Conservation (phyloP, 192 early-diverging fungal species). For the Umbelopsis ramanniana region DNA sequence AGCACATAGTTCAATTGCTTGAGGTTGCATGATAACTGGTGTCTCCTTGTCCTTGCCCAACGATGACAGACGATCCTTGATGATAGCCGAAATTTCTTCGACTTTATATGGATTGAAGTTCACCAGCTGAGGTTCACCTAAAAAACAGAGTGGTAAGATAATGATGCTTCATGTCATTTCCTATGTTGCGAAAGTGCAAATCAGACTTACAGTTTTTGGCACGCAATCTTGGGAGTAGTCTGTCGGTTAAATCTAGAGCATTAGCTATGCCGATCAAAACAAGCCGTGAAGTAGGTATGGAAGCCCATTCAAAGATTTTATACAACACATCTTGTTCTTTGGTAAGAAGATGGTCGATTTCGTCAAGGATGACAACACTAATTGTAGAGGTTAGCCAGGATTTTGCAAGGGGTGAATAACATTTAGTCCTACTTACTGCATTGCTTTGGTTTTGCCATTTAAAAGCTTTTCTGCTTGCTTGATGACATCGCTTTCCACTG, state of each 20-base stretch:
- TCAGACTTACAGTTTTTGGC: constrained; percentile 71
- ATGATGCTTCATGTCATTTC: too few relatives aligned
- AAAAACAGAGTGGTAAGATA: neutral
- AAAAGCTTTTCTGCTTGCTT: constrained; percentile 58
- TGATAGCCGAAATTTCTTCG: constrained; percentile 84
- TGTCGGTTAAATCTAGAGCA: constrained; percentile 88
- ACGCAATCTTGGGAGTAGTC: constrained; percentile 85
- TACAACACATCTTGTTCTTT: constrained; percentile 86
- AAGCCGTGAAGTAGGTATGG: constrained; percentile 62
- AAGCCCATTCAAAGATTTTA: constrained; percentile 83
- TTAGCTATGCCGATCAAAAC: constrained; percentile 94
- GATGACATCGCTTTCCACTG: constrained; percentile 52
- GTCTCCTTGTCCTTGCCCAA: constrained; percentile 40
- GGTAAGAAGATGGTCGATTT: constrained; percentile 88
- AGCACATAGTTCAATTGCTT: constrained; percentile 90
- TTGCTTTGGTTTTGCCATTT: constrained; percentile 48
- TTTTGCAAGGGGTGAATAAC: neutral
- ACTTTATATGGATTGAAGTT: constrained; percentile 91
- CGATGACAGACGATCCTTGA: constrained; percentile 77
- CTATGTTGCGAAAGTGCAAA: neutral
- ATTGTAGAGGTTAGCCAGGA: neutral
- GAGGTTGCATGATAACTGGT: constrained; percentile 73
- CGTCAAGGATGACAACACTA: constrained; percentile 87
- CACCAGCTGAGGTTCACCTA: constrained; percentile 73
- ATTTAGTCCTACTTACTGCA: constrained; percentile 49